Base-by-base conservation (phyloP, 2,329 filamentous ascomycete species). In the Hansfordia pulvinata region DNA sequence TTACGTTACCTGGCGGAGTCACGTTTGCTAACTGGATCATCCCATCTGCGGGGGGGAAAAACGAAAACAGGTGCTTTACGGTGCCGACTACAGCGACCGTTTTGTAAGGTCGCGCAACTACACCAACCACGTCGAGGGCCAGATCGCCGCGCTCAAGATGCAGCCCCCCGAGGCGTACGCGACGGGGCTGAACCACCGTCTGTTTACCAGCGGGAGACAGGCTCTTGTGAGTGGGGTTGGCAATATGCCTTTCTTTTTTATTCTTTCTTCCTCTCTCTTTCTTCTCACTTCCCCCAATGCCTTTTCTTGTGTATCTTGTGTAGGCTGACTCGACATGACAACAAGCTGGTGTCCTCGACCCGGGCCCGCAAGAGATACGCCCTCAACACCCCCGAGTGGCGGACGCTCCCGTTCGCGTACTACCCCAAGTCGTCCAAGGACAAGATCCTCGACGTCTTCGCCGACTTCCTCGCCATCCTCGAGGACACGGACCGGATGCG, bases 371-470 rank as follows among this genome's bases (percentile, higher is more conserved):
- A 30, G 17, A 38, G 40, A 15, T 44, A 35, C 17, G 33, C 38
- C 10, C 35, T 53, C 7, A 40, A 43, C 25, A 39, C 33, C 3
- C 40, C 36, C 0, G 42, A 42, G 19, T 53, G 50, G 50, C 44
- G 45, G 19, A 47, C 35, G 5, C 27, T 48, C 11, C 49, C 49
- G 1, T 53, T 47, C 48, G 32, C 36, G 17, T 26, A 32, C 5
- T 34, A 35, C 3, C 40, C 46, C 1, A 52, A 48, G 18, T 35
- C 44, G 6, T 27, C 36, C 9, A 44, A 43, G 13, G 49, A 53
- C 23, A 35, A 43, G 13, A 27, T 52, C 8, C 33, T 43, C 6
- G 49, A 50, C 19, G 33, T 50, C 4, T 30, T 52, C 7, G 41
- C 43, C 6, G 46, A 50, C 8, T 32, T 46, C 1, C 42, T 42